These are phyloP conservation scores for Coffea canephora DNA, from an alignment of 257 asterid species.

Conservation along the genomic window DNA sequence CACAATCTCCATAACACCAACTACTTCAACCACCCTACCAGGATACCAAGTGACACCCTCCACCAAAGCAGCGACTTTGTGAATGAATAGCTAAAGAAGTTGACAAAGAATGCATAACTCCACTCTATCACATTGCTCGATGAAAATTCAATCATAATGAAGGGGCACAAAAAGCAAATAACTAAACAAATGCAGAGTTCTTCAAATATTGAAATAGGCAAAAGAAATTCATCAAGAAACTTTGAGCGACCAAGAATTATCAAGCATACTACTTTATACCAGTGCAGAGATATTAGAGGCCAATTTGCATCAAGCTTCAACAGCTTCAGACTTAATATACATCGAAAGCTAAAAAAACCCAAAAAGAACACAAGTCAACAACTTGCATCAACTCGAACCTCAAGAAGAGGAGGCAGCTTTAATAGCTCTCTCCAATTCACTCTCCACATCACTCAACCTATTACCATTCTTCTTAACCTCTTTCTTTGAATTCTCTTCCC, in stretches of 20 bases:
- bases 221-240: slow-evolving; percentile 3
- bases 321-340: slow-evolving; percentile 16
- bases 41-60: not conserved
- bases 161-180: not conserved
- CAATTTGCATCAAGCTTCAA: not conserved
- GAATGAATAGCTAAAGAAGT: not conserved
- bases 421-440: slow-evolving; percentile 85
- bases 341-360: not conserved
- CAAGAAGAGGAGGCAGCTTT: slow-evolving; percentile 56
- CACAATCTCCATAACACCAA: not conserved
- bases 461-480: slow-evolving; percentile 46
- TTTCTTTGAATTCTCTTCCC: slow-evolving; percentile 35
- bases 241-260: not conserved
- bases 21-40: not conserved
- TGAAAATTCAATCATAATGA: not conserved
- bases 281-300: not conserved
- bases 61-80: not conserved
- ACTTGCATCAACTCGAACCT: slow-evolving; percentile 21
- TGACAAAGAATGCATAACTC: not conserved
- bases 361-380: not conserved
- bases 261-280: not conserved
- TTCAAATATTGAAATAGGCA: not conserved
- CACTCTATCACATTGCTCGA: not conserved
- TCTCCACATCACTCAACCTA: slow-evolving; percentile 57
- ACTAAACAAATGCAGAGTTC: not conserved